Base-by-base conservation (phyloP, 2,329 filamentous ascomycete species). In the Colletotrichum falcatum region DNA sequence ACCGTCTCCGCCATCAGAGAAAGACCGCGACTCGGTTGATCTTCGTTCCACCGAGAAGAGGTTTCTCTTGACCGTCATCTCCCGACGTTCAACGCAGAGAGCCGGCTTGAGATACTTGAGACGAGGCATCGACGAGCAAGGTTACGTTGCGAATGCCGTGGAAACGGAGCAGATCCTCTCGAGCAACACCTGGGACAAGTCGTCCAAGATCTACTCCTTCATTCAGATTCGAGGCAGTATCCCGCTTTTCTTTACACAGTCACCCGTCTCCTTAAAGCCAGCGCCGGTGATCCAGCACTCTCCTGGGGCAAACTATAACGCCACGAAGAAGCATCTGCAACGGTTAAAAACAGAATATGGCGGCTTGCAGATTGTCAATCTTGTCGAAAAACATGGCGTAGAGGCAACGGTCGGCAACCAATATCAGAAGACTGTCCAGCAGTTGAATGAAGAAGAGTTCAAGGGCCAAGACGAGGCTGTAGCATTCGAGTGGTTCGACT, bases 141-240 rank as follows among this genome's bases (percentile, higher is more conserved):
- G 96, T 0, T 91, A 93, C 75, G 90, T 92, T 5, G 96, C 96
- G 23, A 99, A 99, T 77, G 91, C 87, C 35, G 95, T 98, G 26
- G 96, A 99, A 82, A 97, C 95, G 0, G 96, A 99, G 78, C 96
- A 99, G 80, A 92, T 99, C 12, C 85, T 99, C 3, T 96, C 94
- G 0, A 87, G 88, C 0, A 84, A 90, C 2, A 85, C 86, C 1
- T 95, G 92, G 90, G 86, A 90, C 23, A 78, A 86, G 0, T 81
- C 85, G 0, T 83, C 81, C 2, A 93, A 89, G 74, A 85, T 91
- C 2, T 93, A 94, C 79, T 97, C 94, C 0, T 97, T 97, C 75
- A 83, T 97, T 4, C 96, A 99, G 78, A 85, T 94, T 30, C 89
- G 96, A 73, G 95, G 95, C 8, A 98, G 95, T 28, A 97, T 98